A percentile compares a stretch with the other conserved stretches of the same genome.
Evolutionary conservation across 192 early-diverging fungal species (phyloP).

Genomic region (Diversispora eburnea): DNA sequence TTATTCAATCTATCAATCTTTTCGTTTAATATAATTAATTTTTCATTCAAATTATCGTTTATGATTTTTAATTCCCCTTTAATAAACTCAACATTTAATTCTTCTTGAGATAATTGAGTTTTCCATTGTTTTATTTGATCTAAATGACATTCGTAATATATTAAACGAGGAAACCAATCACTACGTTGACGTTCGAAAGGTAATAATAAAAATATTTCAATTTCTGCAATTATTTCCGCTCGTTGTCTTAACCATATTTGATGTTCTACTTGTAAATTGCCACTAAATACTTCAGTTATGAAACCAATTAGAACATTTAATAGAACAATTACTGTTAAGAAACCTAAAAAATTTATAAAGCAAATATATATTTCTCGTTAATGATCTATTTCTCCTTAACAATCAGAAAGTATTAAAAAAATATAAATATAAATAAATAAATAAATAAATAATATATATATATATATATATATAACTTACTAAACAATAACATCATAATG

Average conservation of each 20-base stretch:
- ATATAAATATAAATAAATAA: too few species aligned
- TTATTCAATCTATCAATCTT: background rate
- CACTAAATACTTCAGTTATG: constrained; percentile 12
- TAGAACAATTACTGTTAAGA: constrained; percentile 5
- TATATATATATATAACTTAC: background rate
- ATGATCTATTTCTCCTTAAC: too few species aligned
- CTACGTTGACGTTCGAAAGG: background rate
- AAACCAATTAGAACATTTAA: constrained; percentile 8
- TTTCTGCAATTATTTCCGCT: constrained; percentile 12
- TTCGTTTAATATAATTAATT: background rate
- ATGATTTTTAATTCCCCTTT: background rate
- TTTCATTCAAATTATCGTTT: background rate
- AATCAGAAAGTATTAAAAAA: too few species aligned
- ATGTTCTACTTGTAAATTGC: background rate
- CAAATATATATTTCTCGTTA: background rate
- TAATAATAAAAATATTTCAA: background rate
- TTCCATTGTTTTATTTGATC: background rate
- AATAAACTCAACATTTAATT: constrained; percentile 8
- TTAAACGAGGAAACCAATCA: constrained; percentile 14
- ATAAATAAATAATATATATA: background rate
- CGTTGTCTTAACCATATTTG: constrained; percentile 11
- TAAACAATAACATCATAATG: background rate
- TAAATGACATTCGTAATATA: constrained; percentile 12
- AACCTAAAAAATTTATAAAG: background rate
- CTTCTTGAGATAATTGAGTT: background rate